Evolutionary conservation across 2,329 filamentous ascomycete genomes (phyloP), one percentile per base, ranked within the genome.

Genomic region (Sclerotiophoma versabilis): DNA sequence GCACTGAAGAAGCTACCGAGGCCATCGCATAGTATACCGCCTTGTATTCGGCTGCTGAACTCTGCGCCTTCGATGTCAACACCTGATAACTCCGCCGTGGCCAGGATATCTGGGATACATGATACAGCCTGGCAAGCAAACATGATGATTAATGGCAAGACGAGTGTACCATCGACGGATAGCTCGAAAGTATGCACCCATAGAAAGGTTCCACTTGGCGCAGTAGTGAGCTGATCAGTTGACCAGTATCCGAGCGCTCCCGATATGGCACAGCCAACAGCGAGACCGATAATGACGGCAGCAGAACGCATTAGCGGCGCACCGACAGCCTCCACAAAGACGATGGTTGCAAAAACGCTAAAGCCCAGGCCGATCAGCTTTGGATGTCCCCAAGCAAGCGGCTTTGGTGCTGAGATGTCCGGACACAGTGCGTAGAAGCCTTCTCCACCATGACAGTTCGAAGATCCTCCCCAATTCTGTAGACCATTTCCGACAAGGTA

Each of bases 41-140:
- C 65, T 46, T 69, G 66, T 14, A 70, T 57, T 5, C 65, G 47
- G 46, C 54, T 62, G 50, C 68, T 70, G 56, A 70, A 69, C 5
- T 64, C 57, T 0, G 63, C 65, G 7, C 64, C 66, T 52, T 69
- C 68, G 14, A 70, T 69, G n/a, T 60, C 52, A 3, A 69, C 64
- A 19, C 46, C 59, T 1, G 62, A 67, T 7, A 68, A 54, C 37
- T 70, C 66, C 1, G 68, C 66, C 15, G 66, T 69, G 19, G 68
- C 66, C 5, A 70, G 49, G 27, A 70, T 66, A 38, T 70, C 65
- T 5, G 75, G 75, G 64, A 78, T 77, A 37, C 74, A 77, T n/a
- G 38, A 57, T 17, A 70, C 61, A 9, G 64, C 68, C 33, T 70
- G 66, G 26, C 66, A 69, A 3, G 62, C 61, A 38, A 70, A 69